Evolutionary conservation across 805 yeast genomes (phyloP), one percentile per base, ranked within the genome.

Genomic region (Zygosaccharomyces lentus): DNA sequence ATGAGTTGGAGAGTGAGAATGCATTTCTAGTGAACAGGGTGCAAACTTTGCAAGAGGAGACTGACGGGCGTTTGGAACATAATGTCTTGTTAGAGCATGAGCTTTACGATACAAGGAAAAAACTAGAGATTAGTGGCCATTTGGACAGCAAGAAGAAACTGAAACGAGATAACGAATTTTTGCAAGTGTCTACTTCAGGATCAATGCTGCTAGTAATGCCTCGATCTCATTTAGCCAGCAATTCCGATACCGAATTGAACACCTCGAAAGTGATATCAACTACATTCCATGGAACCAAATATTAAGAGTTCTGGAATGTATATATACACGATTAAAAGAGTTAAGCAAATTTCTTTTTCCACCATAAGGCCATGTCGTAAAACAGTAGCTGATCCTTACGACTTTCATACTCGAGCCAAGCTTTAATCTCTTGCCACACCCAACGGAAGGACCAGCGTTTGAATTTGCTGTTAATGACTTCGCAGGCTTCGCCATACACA

Each of bases 401-500:
- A 30, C 50, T 53, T 49, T 64, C 65, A 38, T 52, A 64, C 9
- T 41, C 48, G n/a, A 55, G 27, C 66, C 65, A 61, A 3, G 55
- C 55, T 30, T 37, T 42, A 2, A 61, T 27, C 38, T 59, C 56
- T n/a, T 44, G 41, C 42, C 53, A 49, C 12, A 52, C 41, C 67
- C 67, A 62, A 10, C 23, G 34, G 6, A 56, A 23, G 7, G 64
- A 53, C 65, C 67, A 61, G 45, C 48, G 56, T 1, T 31, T 38
- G 46, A 47, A 50, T 4, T 44, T 29, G 9, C 32, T 25, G 40
- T 54, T 54, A 9, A 58, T 55, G 15, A 46, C 44, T 48, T 81
- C 87, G 15, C 66, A 59, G 2, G 77, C 75, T 57, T 87, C 96
- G n/a, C 73, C 74, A 56, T 79, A 86, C 1, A 87, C 91, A 0